These are phyloP conservation scores for Sporisorium reilianum DNA, from an alignment of 1,284 basidiomycete species.

Conservation along the genomic window DNA sequence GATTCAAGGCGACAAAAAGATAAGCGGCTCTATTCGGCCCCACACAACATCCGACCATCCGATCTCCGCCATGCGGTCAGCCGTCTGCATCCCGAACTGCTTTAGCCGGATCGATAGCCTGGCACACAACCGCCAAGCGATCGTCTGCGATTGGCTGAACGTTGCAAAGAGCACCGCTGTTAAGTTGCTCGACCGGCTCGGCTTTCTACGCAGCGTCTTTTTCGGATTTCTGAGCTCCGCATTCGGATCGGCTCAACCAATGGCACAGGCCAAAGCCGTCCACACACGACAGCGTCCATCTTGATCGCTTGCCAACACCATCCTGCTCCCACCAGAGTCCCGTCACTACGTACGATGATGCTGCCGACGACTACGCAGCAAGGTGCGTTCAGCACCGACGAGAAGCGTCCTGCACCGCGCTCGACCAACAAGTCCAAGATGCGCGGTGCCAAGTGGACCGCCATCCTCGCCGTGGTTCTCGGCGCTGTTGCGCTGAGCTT, in stretches of 20 bases:
- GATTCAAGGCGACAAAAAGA: too few relatives aligned
- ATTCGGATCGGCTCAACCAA: background rate
- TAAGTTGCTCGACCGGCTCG: conserved; percentile 2
- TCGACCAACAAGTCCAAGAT: conserved; percentile 10
- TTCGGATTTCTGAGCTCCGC: conserved; percentile 10
- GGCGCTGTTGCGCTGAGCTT: conserved; percentile 27
- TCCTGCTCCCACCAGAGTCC: too few relatives aligned
- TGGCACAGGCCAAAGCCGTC: background rate
- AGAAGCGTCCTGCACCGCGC: conserved; percentile 14
- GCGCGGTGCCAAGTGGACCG: conserved; percentile 19
- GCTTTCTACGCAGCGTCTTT: conserved; percentile 8
- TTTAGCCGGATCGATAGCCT: too few relatives aligned
- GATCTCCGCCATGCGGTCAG: too few relatives aligned
- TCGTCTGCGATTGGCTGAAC: too few relatives aligned
- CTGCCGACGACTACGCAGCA: conserved; percentile 16
- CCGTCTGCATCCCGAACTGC: too few relatives aligned
- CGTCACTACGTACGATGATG: too few relatives aligned
- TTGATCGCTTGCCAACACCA: background rate
- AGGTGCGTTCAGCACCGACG: conserved; percentile 3
- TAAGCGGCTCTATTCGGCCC: too few relatives aligned
- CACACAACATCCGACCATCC: too few relatives aligned
- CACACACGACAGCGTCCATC: conserved; percentile 6
- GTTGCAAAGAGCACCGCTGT: background rate
- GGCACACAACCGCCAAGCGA: too few relatives aligned
- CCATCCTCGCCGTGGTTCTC: conserved; percentile 24